phyloP scores from a whole-genome alignment of 2,329 filamentous ascomycete species.

The Gremmenia infestans region DNA sequence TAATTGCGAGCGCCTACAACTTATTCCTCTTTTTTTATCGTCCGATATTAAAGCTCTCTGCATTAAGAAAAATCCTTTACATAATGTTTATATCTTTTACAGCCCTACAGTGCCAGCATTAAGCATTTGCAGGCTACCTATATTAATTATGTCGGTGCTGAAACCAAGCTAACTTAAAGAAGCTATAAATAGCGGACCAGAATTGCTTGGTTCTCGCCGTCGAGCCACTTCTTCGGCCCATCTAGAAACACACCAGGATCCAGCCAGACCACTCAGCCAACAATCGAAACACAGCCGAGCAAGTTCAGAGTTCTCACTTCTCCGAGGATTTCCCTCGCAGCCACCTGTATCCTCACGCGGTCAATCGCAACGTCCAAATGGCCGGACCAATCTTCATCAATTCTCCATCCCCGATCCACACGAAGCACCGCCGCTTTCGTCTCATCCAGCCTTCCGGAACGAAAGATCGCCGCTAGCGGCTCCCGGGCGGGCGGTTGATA shows the following conservation, averaged over 20 bases:
- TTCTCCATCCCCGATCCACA: conserved; percentile 26
- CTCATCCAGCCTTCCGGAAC: conserved; percentile 29
- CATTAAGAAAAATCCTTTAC: no score
- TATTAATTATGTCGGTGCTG: neutral
- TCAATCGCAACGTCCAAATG: conserved; percentile 28
- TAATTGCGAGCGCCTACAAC: conserved; percentile 28
- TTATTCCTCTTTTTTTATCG: neutral
- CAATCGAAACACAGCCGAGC: conserved; percentile 64
- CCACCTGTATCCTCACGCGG: conserved; percentile 32
- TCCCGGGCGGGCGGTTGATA: conserved; percentile 19
- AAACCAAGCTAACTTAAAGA: conserved; percentile 5
- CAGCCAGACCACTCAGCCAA: conserved; percentile 50
- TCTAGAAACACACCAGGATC: conserved; percentile 50
- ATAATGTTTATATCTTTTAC: neutral
- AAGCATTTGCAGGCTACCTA: neutral
- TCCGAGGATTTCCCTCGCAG: conserved; percentile 48
- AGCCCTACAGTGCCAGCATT: neutral
- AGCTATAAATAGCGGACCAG: conserved; percentile 13
- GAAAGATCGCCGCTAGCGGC: conserved; percentile 22
- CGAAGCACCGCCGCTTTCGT: conserved; percentile 28
- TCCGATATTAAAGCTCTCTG: neutral
- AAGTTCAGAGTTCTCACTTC: conserved; percentile 63
- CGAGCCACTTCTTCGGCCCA: conserved; percentile 59
- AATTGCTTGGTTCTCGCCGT: conserved; percentile 41
- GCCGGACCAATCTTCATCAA: conserved; percentile 29